phyloP scores from a whole-genome alignment of 2,329 filamentous ascomycete genomes.

The Celoporthe dispersa region DNA sequence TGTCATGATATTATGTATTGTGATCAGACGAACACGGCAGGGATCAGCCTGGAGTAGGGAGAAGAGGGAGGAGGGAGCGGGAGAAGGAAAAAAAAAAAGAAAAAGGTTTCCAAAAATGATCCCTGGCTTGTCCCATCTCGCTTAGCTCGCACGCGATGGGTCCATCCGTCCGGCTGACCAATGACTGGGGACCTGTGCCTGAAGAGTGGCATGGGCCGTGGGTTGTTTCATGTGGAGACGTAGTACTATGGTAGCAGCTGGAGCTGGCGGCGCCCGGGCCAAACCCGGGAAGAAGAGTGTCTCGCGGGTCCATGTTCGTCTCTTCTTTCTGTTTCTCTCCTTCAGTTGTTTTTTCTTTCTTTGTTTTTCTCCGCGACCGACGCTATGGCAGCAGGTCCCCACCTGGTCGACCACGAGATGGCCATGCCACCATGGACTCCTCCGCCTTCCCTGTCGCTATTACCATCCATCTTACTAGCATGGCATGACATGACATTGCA shows the following conservation, averaged over 20 bases:
- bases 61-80: background rate
- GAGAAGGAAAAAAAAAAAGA: background rate
- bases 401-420: constrained; percentile 3
- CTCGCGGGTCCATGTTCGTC: background rate
- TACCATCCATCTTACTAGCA: background rate
- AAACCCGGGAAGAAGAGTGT: background rate
- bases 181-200: background rate
- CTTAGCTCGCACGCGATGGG: constrained; percentile 10
- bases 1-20: background rate
- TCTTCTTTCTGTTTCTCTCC: background rate
- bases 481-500: constrained; percentile 1
- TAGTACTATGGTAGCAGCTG: background rate
- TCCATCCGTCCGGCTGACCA: background rate
- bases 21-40: constrained; percentile 20
- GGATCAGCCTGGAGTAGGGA: constrained; percentile 1
- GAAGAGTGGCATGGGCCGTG: constrained; percentile 3
- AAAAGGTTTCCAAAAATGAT: constrained; percentile 15
- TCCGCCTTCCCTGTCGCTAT: background rate
- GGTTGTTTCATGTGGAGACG: background rate
- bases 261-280: background rate
- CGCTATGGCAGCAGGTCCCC: background rate
- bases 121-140: constrained; percentile 14
- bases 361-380: background rate
- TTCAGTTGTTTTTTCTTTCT: background rate
- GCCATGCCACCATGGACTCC: background rate